Base-by-base conservation (phyloP, 2,329 filamentous ascomycete species). In the Talaromyces sp. region DNA sequence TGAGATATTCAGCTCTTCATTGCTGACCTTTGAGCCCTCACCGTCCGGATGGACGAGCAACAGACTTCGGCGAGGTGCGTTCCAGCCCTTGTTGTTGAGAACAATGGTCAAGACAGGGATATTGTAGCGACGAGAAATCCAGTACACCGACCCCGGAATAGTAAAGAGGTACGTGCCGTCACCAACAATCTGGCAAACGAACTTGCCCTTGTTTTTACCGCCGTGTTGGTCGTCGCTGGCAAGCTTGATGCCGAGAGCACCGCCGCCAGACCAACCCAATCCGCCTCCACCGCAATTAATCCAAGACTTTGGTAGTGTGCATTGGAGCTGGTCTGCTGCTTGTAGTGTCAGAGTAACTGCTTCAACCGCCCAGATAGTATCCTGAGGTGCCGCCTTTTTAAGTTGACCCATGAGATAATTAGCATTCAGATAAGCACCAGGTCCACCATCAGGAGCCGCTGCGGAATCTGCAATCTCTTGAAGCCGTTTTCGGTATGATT, bases 281-380 rank as follows among this genome's bases (percentile, higher is more conserved):
- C 91, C 91, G 14, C 90, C 91, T 0, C 89, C 91, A 1, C 91
- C 91, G 73, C 90, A 93, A 74, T 93, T 93, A 71, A 94, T 87
- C 89, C 89, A 93, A 0, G 86, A 87, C 0, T 90, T 90, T 0
- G 91, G 90, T 0, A 87, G 72, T 0, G 83, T 87, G 2, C 87
- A 84, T 70, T 88, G 87, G 8, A 95, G 78, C 68, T 93, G 90
- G 69, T 95, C 90, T 31, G 86, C 83, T 0, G 93, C 87, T 33
- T 87, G 84, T 0, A 76, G 76, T 0, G 88, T 87, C 65, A 90
- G 87, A 0, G 91, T 95, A 0, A 95, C 91, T 0, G 91, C 88
- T 77, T 95, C 91, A 50, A 95, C 81, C 2, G 87, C 88, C 80
- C 86, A 94, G 66, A 94, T 90, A 0, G 90, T 90, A 69, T 90